These are phyloP conservation scores for Lactarius pseudohatsudake DNA, from an alignment of 768 basidiomycete species.

Conservation along the genomic window DNA sequence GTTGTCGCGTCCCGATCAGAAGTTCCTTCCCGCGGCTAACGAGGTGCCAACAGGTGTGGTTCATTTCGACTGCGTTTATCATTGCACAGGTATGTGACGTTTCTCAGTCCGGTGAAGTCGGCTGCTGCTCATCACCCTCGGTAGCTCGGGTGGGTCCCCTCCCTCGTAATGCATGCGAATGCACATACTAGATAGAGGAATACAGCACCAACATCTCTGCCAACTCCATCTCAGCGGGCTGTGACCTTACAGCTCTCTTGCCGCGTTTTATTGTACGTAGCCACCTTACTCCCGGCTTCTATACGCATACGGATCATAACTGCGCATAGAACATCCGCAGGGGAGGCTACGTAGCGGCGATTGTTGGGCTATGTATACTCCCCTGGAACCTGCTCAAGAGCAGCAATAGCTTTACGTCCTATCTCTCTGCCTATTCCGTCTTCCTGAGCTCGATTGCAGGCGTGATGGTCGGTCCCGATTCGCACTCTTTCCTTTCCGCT, in stretches of 20 bases:
- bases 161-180: not conserved
- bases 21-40: conserved; percentile 23
- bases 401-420: conserved; percentile 75
- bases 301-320: conserved; percentile 3
- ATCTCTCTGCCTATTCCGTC: conserved; percentile 79
- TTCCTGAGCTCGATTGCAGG: conserved; percentile 81
- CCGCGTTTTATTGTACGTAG: conserved; percentile 68
- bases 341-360: conserved; percentile 80
- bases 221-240: conserved; percentile 80
- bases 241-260: conserved; percentile 74
- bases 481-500: not conserved
- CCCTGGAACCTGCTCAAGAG: conserved; percentile 76
- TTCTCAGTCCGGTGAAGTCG: not conserved
- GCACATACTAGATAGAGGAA: conserved; percentile 21
- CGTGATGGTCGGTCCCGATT: conserved; percentile 57
- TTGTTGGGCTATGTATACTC: conserved; percentile 71
- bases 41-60: conserved; percentile 53
- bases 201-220: conserved; percentile 75
- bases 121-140: not conserved
- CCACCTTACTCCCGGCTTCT: not conserved
- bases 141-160: conserved; percentile 30
- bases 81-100: conserved; percentile 59
- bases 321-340: conserved; percentile 68
- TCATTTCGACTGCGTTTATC: conserved; percentile 77
- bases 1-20: conserved; percentile 26